A percentile compares a stretch with the other conserved stretches of the same genome.
Evolutionary conservation across 371 early-diverging fungal genomes (phyloP).

Genomic region (Furculomyces boomerangus): DNA sequence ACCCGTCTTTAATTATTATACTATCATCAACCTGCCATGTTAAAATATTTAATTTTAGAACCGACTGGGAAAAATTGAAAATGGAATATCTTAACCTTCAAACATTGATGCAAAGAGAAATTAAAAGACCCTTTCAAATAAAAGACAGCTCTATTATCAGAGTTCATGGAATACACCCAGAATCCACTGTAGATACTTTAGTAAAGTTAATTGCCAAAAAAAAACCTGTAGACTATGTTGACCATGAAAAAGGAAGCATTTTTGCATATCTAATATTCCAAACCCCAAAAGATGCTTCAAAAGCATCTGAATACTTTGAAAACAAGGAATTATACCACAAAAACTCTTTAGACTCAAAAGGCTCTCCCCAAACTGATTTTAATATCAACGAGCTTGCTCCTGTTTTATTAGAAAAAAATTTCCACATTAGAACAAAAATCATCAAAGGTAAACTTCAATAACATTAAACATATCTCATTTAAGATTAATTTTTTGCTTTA

Average conservation of each 20-base stretch:
- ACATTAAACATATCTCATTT: background rate
- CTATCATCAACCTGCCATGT: background rate
- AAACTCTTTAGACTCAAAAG: background rate
- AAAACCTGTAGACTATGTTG: background rate
- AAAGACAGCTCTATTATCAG: background rate
- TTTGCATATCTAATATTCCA: background rate
- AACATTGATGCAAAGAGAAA: background rate
- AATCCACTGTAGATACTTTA: background rate
- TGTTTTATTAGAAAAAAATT: background rate
- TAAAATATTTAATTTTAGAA: conserved; percentile 1
- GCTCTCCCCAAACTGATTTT: background rate
- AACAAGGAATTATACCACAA: background rate
- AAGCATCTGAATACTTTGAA: background rate
- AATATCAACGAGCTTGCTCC: background rate
- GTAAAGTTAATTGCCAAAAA: background rate
- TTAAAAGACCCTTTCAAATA: background rate
- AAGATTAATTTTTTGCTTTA: background rate
- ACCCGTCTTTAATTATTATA: background rate
- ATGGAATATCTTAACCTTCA: conserved; percentile 1
- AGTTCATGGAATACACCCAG: conserved; percentile 1
- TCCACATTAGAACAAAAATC: background rate
- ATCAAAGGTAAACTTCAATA: background rate
- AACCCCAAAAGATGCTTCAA: background rate
- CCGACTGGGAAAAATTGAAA: conserved; percentile 1
- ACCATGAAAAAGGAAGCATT: background rate